Base-by-base conservation (phyloP, 345 rosid species). In the Kandelia obovata region DNA sequence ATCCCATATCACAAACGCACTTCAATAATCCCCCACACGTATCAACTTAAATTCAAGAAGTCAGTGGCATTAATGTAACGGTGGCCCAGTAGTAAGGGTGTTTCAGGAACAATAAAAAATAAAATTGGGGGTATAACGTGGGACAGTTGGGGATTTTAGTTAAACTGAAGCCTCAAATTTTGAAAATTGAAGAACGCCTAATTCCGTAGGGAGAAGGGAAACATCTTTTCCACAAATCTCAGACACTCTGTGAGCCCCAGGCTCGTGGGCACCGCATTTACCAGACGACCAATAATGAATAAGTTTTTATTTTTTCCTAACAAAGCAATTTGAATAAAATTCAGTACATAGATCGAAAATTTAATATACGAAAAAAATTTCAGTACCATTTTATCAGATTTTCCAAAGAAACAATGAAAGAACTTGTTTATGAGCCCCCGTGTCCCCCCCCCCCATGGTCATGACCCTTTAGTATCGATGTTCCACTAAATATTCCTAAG, bases 111-210 rank as follows among this genome's bases (percentile, higher is more conserved):
- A 63, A 35, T 5, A 55, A 26, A 67, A 49, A 25, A 10, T 20
- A 26, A 71, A 26, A 17, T 10, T 16, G 65, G 28, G 82, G 55
- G 30, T 5, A 60, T 64, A 77, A 68, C 77, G 80, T 82, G 83
- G 86, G 88, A 76, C 80, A 73, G 86, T 80, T 82, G 82, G 73
- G 31, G 78, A 70, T 82, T 69, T 69, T 81, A 63, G 85, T 81
- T 78, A 73, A 80, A 58, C 49, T 11, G 76, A 82, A 79, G 84
- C 87, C 88, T 78, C 77, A 83, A 82, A 82, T 77, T 77, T 85
- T 83, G 87, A 83, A 84, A 77, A 76, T 47, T 61, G 60, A 53
- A 76, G 83, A 72, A 70, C 7, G 67, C 72, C 32, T 30, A 58
- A 68, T 84, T 75, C 83, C 88, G 88, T 84, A 80, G 35, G 73